Base-by-base conservation (phyloP, 768 basidiomycete genomes). In the Auriscalpium orientale region DNA sequence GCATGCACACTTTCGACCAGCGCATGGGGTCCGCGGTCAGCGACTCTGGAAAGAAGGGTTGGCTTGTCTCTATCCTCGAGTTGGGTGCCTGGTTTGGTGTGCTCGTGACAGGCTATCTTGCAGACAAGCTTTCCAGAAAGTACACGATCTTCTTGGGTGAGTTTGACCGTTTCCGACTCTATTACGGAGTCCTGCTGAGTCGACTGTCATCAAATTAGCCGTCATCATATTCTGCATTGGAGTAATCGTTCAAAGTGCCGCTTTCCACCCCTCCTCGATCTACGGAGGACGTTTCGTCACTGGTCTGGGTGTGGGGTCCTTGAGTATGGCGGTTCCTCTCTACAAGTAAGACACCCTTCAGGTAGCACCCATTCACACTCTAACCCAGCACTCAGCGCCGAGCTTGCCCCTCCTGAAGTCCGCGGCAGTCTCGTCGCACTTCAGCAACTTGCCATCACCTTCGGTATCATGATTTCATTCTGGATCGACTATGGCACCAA, bases 281-380 rank as follows among this genome's bases (percentile, higher is more conserved):
- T 88, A 77, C 66, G 87, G 83, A 67, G 86, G 87, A 52, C 82
- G 89, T 28, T 89, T 88, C 62, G 70, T 91, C 52, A 89, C 87
- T 51, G 89, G 89, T 77, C 70, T 90, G 46, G 89, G 87, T 49
- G 86, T 91, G 16, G 89, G 89, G 11, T 87, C 87, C 3, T 72
- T 91, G 20, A 87, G 84, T 62, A 89, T 89, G 87, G 79, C 80
- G n/a, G 88, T 91, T 11, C 89, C 89, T 1, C 75, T 91, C 38
- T 89, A 87, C 75, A 90, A 90, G 68, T 67, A 16, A 47, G 65
- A 35, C 46, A 9, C 33, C 22, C 59, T 36, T 28, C 48, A 37
- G 28, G 36, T 22, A 21, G 40, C 48, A 37, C 36, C 28, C 47
- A 33, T 56, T 36, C 28, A 10, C n/a, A 18, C n/a, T 52, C 56